Conservation (phyloP, 2,329 filamentous ascomycete species). For the Colletotrichum melonis region DNA sequence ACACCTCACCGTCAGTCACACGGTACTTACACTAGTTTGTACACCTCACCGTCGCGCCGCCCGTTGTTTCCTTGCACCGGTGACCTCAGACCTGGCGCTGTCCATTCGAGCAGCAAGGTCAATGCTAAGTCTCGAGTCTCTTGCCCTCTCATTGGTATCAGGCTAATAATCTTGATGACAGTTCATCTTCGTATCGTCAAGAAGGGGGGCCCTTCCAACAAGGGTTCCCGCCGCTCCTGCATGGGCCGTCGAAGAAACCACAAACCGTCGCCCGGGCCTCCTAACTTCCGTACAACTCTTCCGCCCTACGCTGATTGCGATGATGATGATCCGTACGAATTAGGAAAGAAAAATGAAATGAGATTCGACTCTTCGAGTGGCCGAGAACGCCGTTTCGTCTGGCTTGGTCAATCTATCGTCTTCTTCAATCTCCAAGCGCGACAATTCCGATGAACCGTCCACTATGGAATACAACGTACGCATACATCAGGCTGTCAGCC, state of each 20-base stretch:
- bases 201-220: not conserved
- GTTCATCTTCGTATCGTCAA: conserved; percentile 20
- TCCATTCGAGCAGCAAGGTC: conserved; percentile 1
- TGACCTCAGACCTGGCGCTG: conserved; percentile 2
- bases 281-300: not conserved
- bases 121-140: not conserved
- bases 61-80: conserved; percentile 12
- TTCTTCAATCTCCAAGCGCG: not conserved
- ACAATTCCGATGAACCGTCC: not conserved
- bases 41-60: not conserved
- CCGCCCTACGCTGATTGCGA: not conserved
- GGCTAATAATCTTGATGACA: conserved; percentile 16
- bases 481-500: not conserved
- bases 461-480: no score
- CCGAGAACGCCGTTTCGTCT: not conserved
- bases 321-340: not conserved
- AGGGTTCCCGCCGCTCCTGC: not conserved
- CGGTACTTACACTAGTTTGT: not conserved
- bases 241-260: not conserved
- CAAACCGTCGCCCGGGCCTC: not conserved
- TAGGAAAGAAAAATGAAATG: not conserved
- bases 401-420: not conserved
- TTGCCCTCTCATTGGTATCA: not conserved
- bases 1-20: not conserved
- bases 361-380: no score